These are phyloP conservation scores for Coelastrella sp. DNA, from an alignment of 139 green algal species.

Conservation along the genomic window DNA sequence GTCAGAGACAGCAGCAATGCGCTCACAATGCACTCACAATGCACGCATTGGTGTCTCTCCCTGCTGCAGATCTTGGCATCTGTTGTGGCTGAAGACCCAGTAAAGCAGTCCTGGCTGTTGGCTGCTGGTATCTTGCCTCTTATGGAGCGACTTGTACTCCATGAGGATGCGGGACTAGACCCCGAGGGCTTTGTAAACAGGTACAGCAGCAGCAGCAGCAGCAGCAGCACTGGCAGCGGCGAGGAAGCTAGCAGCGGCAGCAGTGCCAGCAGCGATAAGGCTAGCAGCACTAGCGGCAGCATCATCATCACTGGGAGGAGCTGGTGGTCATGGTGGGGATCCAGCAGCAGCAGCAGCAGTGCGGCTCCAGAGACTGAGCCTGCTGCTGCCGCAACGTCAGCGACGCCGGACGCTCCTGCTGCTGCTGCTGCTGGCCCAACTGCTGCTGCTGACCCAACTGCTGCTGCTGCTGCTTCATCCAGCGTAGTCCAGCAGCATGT, in stretches of 20 bases:
- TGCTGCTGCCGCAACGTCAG: background rate
- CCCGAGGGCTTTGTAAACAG: background rate
- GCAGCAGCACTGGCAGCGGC: background rate
- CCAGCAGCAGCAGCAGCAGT: background rate
- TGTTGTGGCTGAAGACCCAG: slow-evolving; percentile 65
- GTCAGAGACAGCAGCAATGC: background rate
- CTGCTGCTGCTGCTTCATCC: background rate
- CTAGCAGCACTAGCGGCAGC: background rate
- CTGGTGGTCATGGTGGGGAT: background rate
- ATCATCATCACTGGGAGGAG: background rate
- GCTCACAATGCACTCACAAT: no score
- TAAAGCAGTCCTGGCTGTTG: slow-evolving; percentile 76
- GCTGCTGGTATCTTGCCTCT: slow-evolving; percentile 72
- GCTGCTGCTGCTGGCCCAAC: background rate
- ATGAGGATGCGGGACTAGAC: background rate
- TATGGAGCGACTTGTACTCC: slow-evolving; percentile 65
- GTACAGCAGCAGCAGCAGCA: slow-evolving; percentile 12
- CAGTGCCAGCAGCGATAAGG: background rate
- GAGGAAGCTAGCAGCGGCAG: background rate
- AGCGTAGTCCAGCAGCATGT: background rate
- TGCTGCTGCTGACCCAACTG: background rate
- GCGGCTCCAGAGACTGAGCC: background rate
- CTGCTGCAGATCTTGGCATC: slow-evolving; percentile 72
- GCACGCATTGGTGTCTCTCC: no score
- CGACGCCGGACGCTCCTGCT: background rate